Evolutionary conservation across 306 rosid genomes (phyloP).

Genomic region (Trifolium fragiferum): DNA sequence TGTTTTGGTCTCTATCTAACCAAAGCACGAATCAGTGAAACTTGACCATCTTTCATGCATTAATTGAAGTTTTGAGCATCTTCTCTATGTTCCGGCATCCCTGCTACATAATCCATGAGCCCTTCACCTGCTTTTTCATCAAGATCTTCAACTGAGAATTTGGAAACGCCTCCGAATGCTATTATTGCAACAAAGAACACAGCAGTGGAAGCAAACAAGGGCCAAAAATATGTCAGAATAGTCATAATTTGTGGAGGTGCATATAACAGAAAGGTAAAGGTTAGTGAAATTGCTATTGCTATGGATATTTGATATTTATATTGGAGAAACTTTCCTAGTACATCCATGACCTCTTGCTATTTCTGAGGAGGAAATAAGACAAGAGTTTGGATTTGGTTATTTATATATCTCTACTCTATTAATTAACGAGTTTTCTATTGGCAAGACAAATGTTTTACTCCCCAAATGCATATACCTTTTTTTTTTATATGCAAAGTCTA

Average conservation of each 20-base stretch:
- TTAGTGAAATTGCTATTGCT: conserved; percentile 53
- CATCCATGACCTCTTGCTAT: conserved; percentile 45
- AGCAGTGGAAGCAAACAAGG: conserved; percentile 75
- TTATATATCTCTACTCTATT: conserved; percentile 13
- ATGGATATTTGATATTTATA: conserved; percentile 61
- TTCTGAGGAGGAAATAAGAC: conserved; percentile 11
- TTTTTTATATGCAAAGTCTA: no score
- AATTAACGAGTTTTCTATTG: conserved; percentile 27
- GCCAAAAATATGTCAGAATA: conserved; percentile 60
- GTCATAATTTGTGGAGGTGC: conserved; percentile 61
- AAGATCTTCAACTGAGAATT: conserved; percentile 52
- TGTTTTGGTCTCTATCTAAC: conserved; percentile 32
- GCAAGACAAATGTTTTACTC: not conserved
- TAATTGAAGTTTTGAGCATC: conserved; percentile 23
- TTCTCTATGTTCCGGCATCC: conserved; percentile 43
- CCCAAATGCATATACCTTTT: no score
- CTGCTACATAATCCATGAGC: conserved; percentile 69
- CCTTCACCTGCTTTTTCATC: conserved; percentile 63
- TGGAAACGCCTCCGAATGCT: conserved; percentile 68
- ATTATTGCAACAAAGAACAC: conserved; percentile 54
- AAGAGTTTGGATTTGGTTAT: not conserved
- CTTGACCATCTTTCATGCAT: conserved; percentile 6
- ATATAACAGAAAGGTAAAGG: conserved; percentile 50
- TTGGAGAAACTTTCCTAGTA: conserved; percentile 58
- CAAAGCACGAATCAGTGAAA: conserved; percentile 8